Evolutionary conservation across 176 grass and related monocot genomes (phyloP).

Genomic region (Cymbopogon citratus): DNA sequence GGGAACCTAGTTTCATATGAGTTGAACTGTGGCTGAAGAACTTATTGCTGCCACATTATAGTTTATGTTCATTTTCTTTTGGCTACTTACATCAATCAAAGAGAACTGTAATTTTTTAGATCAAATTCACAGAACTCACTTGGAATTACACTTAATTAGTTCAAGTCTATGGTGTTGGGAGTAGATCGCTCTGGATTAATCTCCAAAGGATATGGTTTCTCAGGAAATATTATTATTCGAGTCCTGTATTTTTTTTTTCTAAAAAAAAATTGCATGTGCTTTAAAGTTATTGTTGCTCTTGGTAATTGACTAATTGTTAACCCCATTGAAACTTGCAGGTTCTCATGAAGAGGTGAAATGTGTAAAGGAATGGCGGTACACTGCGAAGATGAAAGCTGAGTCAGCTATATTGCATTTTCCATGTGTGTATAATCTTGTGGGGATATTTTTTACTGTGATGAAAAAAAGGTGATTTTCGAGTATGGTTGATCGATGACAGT

Average conservation of each 20-base stretch:
- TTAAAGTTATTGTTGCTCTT: neutral
- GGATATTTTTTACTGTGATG: too few relatives aligned
- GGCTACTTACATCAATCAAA: neutral
- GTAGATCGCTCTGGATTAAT: neutral
- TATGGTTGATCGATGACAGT: constrained; percentile 6
- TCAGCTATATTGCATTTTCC: constrained; percentile 23
- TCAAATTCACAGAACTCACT: neutral
- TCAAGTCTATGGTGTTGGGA: neutral
- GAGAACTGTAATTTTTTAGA: neutral
- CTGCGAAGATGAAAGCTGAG: neutral
- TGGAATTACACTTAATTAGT: neutral
- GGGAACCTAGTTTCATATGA: neutral
- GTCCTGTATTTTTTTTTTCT: neutral
- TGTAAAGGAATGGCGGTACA: constrained; percentile 29
- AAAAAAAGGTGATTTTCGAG: constrained; percentile 13
- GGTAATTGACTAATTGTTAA: neutral
- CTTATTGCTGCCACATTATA: neutral
- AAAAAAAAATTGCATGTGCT: neutral
- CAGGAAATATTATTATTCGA: neutral
- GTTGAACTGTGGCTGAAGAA: neutral
- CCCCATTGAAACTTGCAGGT: constrained; percentile 9
- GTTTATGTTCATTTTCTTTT: neutral
- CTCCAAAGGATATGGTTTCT: neutral
- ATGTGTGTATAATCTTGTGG: constrained; percentile 42
- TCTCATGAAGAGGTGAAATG: constrained; percentile 25